Evolutionary conservation across 306 rosid species (phyloP).

Genomic region (Casuarina equisetifolia): DNA sequence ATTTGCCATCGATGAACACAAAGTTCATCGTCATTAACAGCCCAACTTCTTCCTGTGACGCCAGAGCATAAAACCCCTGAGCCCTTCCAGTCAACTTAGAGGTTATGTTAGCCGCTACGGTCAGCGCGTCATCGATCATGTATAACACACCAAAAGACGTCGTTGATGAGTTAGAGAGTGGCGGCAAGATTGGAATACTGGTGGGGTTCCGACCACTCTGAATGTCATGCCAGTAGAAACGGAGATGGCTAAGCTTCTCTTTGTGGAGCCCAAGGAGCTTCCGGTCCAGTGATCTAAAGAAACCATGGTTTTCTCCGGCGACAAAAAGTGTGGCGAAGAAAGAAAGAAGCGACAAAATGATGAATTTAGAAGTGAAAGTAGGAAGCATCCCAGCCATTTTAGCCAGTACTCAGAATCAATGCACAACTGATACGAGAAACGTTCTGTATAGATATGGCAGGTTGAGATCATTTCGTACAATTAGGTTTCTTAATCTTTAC

Average conservation of each 20-base stretch:
- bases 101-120: conserved; percentile 27
- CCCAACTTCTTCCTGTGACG: conserved; percentile 26
- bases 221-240: conserved; percentile 51
- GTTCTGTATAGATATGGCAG: background rate
- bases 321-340: background rate
- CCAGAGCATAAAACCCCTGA: conserved; percentile 36
- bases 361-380: conserved; percentile 7
- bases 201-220: conserved; percentile 30
- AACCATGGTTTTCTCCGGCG: conserved; percentile 15
- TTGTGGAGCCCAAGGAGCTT: conserved; percentile 31
- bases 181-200: conserved; percentile 9
- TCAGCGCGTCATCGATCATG: conserved; percentile 39
- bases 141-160: conserved; percentile 26
- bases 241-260: conserved; percentile 54
- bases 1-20: conserved; percentile 20
- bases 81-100: conserved; percentile 37
- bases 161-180: background rate
- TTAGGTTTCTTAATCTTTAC: background rate
- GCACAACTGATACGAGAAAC: background rate
- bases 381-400: conserved; percentile 34
- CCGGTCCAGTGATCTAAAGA: conserved; percentile 27
- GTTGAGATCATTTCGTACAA: background rate
- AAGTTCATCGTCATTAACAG: conserved; percentile 17
- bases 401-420: background rate
- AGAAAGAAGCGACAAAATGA: conserved; percentile 25